Evolutionary conservation across 2,329 filamentous ascomycete species (phyloP), one percentile per base, ranked within the genome.

Genomic region (Neocucurbitaria cava): DNA sequence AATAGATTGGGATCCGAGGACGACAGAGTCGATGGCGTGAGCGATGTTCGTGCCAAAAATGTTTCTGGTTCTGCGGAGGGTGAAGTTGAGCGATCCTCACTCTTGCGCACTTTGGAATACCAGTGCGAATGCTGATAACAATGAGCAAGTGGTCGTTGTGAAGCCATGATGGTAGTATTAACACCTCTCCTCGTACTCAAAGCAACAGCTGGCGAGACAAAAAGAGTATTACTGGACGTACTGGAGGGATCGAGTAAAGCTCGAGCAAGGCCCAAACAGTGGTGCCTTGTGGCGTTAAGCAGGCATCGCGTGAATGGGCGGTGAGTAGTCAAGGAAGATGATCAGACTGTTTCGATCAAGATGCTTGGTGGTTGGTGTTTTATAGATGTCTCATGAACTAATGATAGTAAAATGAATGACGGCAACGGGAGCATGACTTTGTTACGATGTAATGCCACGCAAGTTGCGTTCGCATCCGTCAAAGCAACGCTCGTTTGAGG

Each of bases 1-100:
- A 66, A 51, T 2, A 67, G 36, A 33, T 54, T 38, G 15, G 24
- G n/a, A 2, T 11, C 40, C 23, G 54, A 36, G 13, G 49, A 35
- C 2, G 43, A 21, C 4, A 4, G 35, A 38, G 9, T 11, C 9
- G 13, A 15, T 11, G 28, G 28, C 3, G 28, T 31, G 3, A 10
- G 3, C 15, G 18, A 8, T 46, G 44, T 18, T 35, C 17, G 18
- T 28, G 36, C 21, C n/a, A 40, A 11, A 20, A 23, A 18, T 2
- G 43, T 1, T 40, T 31, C 35, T 31, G 31, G 30, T 17, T 41
- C 49, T 21, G 28, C 20, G 13, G 31, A 39, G 2, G 40, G 33
- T 31, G 33, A 51, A 43, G 24, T 30, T 15, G 20, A 24, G 10
- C 36, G 21, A 21, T 21, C 24, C 24, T 26, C 36, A 18, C 35